A percentile compares a stretch with the other conserved stretches of the same genome.
phyloP scores from a whole-genome alignment of 192 early-diverging fungal species.

The Coemansia reversa region DNA sequence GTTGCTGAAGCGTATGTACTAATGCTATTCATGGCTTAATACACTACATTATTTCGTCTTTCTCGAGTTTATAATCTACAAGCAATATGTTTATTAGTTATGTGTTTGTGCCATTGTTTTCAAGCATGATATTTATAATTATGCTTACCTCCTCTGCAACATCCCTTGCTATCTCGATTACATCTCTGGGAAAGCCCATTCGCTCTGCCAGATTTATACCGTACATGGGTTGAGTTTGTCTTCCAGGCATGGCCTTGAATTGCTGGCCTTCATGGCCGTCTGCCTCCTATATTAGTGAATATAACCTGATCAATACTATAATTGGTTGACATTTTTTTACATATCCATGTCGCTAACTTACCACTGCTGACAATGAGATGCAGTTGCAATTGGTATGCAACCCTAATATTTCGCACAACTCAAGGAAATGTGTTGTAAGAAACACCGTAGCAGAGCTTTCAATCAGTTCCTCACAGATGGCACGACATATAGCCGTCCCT shows the following conservation, averaged over 20 bases:
- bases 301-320: not conserved
- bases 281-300: not conserved
- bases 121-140: not conserved
- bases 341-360: slow-evolving; percentile 6
- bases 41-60: not conserved
- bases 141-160: slow-evolving; percentile 44
- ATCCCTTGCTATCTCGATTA: slow-evolving; percentile 28
- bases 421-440: slow-evolving; percentile 79
- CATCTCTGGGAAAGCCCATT: slow-evolving; percentile 29
- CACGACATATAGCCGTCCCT: slow-evolving; percentile 69
- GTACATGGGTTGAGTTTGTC: slow-evolving; percentile 29
- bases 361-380: slow-evolving; percentile 25
- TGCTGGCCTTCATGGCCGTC: not conserved
- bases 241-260: slow-evolving; percentile 29
- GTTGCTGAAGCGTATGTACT: no score
- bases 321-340: not conserved
- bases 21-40: not conserved
- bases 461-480: slow-evolving; percentile 70
- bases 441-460: slow-evolving; percentile 60
- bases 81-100: not conserved
- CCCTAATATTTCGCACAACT: slow-evolving; percentile 57
- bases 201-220: slow-evolving; percentile 40
- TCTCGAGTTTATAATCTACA: not conserved
- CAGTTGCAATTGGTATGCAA: slow-evolving; percentile 54
- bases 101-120: not conserved